Base-by-base conservation (phyloP, 805 yeast species). In the Nakazawaea laoshanensis region DNA sequence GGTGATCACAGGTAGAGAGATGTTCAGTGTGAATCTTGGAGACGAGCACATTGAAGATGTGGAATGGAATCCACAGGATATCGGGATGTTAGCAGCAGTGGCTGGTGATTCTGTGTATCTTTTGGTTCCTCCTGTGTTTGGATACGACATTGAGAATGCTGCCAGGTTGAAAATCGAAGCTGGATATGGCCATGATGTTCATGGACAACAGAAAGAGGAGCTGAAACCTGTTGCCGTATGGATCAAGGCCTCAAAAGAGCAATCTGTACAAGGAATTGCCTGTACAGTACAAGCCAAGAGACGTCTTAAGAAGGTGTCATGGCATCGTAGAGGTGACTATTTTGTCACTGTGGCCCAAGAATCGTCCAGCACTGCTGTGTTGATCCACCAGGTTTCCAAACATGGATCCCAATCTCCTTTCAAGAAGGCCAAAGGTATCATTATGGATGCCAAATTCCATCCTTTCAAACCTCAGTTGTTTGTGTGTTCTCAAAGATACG, bases 281-380 rank as follows among this genome's bases (percentile, higher is more conserved):
- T 74, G 83, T 13, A 70, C 92, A 30, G 72, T 81, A 33, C 63
- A 70, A 37, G 48, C 57, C n/a, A 44, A 57, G 28, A 58, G 59
- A 28, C 70, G 83, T 1, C 74, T 89, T 41, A 87, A 85, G 58
- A 79, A 77, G 50, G 45, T 92, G 15, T 73, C 95, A 44, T 92
- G 98, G 98, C 98, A 92, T 57, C 71, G 96, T 55, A 82, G 83
- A 51, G 98, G 98, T 48, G 98, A 92, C 62, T 92, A 92, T 54
- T 84, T 92, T 47, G 95, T 89, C 42, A 78, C 94, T 4, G 94
- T 86, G n/a, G 77, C 95, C n/a, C 96, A 97, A 33, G 92, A 85
- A 33, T 81, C 86, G 32, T 85, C 83, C 35, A 77, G 86, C 51
- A 72, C 88, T 8, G 79, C 97, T 5, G 95, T 92, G 25, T 66